phyloP scores from a whole-genome alignment of 2,329 filamentous ascomycete genomes.

The Penicillium freii region DNA sequence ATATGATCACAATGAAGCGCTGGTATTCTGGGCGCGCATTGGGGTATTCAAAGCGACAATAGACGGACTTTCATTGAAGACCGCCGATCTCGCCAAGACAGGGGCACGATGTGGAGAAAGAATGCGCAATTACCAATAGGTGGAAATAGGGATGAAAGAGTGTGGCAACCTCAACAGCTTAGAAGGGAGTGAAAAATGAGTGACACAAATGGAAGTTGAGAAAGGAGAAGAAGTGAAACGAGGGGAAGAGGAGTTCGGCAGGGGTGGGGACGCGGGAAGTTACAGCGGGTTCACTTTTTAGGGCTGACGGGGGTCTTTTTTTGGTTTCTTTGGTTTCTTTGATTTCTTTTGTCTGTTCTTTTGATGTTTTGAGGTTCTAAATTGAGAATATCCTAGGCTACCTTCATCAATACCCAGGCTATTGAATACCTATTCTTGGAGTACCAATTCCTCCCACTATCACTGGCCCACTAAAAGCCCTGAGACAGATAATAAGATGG shows the following conservation, averaged over 20 bases:
- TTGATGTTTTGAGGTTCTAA: neutral
- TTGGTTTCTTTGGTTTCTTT: neutral
- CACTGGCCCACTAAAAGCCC: neutral
- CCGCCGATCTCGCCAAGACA: conserved; percentile 22
- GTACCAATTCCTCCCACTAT: neutral
- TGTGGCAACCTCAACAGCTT: neutral
- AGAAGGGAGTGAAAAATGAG: neutral
- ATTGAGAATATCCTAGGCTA: neutral
- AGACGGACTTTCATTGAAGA: conserved; percentile 7
- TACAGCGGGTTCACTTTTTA: neutral
- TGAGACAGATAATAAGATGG: neutral
- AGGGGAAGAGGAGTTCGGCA: neutral
- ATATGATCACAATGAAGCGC: conserved; percentile 3
- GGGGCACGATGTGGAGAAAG: conserved; percentile 18
- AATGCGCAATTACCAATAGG: conserved; percentile 12
- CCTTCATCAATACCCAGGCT: neutral
- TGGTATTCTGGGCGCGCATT: conserved; percentile 15
- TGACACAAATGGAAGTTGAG: conserved; percentile 6
- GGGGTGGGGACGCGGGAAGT: conserved; percentile 6
- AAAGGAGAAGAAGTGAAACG: conserved; percentile 19
- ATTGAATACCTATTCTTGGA: neutral
- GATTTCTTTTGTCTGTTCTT: neutral
- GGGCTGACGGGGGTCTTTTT: conserved; percentile 2
- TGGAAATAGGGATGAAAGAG: conserved; percentile 6
- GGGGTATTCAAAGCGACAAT: conserved; percentile 6